Percentiles rank a stretch among this genome's conserved stretches.
Conservation (phyloP, 306 rosid genomes). For the Castanopsis chinensis region DNA sequence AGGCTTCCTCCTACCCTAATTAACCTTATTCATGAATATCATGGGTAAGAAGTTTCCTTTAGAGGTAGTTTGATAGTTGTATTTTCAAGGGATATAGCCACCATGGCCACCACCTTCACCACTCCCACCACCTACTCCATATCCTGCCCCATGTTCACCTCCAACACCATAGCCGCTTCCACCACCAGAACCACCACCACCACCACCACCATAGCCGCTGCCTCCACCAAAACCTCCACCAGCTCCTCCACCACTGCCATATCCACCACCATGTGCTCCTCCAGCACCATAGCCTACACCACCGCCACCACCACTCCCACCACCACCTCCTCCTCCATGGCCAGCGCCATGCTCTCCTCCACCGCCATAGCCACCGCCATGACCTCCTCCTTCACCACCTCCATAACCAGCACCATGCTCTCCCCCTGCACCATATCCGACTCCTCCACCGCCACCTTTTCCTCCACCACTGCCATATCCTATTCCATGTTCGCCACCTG, state of each 20-base stretch:
- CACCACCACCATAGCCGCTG: constrained; percentile 25
- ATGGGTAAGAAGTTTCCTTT: not conserved
- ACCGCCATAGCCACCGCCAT: constrained; percentile 23
- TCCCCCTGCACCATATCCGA: not conserved
- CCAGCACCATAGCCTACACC: not conserved
- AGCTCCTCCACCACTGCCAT: constrained; percentile 25
- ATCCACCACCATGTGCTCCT: constrained; percentile 24
- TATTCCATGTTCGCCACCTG: constrained; percentile 5
- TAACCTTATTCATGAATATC: constrained; percentile 3
- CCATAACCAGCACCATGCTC: constrained; percentile 13
- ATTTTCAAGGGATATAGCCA: constrained; percentile 52
- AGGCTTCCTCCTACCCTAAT: not conserved
- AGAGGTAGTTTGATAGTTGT: not conserved
- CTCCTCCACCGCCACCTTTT: not conserved
- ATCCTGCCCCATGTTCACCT: constrained; percentile 15
- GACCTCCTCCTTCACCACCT: constrained; percentile 21
- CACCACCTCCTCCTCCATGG: not conserved
- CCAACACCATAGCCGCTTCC: constrained; percentile 16
- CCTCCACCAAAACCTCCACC: constrained; percentile 24
- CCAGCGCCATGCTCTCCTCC: constrained; percentile 29
- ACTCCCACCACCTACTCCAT: constrained; percentile 41
- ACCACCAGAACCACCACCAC: constrained; percentile 16
- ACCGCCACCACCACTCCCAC: not conserved
- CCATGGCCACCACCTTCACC: constrained; percentile 60
- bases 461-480: constrained; percentile 23